Base-by-base conservation (phyloP, 768 basidiomycete species). In the Podaxis sp. region DNA sequence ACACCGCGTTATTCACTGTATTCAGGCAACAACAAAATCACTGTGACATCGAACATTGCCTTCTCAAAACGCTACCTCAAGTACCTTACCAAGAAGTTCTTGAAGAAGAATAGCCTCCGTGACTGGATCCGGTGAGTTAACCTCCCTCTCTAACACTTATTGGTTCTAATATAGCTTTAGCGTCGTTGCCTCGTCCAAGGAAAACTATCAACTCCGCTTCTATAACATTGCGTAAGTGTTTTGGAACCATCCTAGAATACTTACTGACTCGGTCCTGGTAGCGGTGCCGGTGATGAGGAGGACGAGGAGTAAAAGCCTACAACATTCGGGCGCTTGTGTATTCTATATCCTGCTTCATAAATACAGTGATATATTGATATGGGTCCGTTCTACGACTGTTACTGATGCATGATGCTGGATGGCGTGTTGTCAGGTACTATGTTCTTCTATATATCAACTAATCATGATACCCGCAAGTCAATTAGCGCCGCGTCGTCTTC, bases 1-100 rank as follows among this genome's bases (percentile, higher is more conserved):
- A 40, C 22, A 22, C 52, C 13, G 17, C 25, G 24, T 27, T 57
- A 49, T 53, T 66, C n/a, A 56, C 37, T 8, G 53, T 38, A 38
- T 62, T 22, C 65, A 93, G 91, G 87, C 66, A 86, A 85, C 76
- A 88, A 81, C 72, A 93, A 89, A 79, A 84, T 98, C 75, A 90
- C 87, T 60, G 86, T 98, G 68, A 87, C 89, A 56, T 89, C 94
- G 57, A 88, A 80, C 71, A 88, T 96, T 74, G 88, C 93, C 61
- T 90, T 98, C 79, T 98, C 96, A 55, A 98, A 98, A 81, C 86
- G 93, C 61, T 98, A 97, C 78, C 88, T 98, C 75, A 98, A 98
- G 79, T 99, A 98, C 80, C 83, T 98, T 64, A 98, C 96, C 66
- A 98, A 98, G 85, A 96, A 96, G 82, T 96, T 94, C 85, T 84